phyloP scores from a whole-genome alignment of 2,329 filamentous ascomycete genomes.

The Elsinoe australis region DNA sequence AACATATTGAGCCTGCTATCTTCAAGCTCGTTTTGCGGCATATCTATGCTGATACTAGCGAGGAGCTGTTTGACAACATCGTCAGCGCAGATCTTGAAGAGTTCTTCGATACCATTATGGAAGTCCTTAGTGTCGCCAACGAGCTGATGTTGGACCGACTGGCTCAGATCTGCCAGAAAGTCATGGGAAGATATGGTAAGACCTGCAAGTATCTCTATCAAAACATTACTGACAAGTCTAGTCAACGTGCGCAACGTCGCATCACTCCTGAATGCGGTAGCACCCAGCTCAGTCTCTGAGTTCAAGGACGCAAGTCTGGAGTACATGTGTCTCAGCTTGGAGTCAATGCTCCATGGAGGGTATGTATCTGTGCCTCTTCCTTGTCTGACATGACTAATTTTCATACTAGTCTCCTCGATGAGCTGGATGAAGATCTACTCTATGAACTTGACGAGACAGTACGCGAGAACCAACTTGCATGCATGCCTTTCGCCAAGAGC shows the following conservation, averaged over 20 bases:
- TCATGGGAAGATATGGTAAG: conserved; percentile 68
- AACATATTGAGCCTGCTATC: conserved; percentile 64
- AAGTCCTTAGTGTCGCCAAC: conserved; percentile 82
- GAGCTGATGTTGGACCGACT: conserved; percentile 92
- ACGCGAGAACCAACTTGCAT: conserved; percentile 71
- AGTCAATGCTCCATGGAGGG: conserved; percentile 86
- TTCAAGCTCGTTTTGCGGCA: conserved; percentile 74
- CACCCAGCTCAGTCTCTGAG: conserved; percentile 69
- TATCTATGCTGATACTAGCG: conserved; percentile 75
- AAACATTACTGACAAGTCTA: conserved; percentile 23
- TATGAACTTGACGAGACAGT: conserved; percentile 72
- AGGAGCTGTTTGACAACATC: conserved; percentile 73
- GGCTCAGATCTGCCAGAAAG: conserved; percentile 78
- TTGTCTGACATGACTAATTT: conserved; percentile 19
- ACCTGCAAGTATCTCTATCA: conserved; percentile 23
- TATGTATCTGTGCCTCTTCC: conserved; percentile 26
- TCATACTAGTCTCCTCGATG: conserved; percentile 58
- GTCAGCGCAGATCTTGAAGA: conserved; percentile 66
- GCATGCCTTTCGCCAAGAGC: conserved; percentile 68
- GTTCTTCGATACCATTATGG: conserved; percentile 81
- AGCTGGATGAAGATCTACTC: conserved; percentile 77
- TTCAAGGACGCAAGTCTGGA: conserved; percentile 86
- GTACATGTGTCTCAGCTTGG: conserved; percentile 85
- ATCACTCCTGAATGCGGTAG: conserved; percentile 75
- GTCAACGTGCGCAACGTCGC: conserved; percentile 82